Conservation (phyloP, 805 yeast genomes). For the Pichia pseudocactophila region DNA sequence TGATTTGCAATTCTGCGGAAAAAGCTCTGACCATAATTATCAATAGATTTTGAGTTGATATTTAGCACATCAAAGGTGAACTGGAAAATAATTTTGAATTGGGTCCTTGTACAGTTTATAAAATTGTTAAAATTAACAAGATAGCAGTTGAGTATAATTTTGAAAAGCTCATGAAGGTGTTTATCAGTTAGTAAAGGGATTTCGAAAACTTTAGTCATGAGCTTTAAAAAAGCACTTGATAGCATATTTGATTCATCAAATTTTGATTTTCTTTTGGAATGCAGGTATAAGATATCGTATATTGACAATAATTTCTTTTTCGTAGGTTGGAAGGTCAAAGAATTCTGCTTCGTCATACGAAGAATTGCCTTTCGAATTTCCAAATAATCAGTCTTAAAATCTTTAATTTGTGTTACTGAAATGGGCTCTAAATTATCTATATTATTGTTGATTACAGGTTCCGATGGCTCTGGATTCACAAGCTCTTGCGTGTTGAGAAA, state of each 20-base stretch:
- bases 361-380: background rate
- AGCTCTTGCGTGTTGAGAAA: too few relatives aligned
- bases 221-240: conserved; percentile 2
- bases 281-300: background rate
- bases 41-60: conserved; percentile 1
- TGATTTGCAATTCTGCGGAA: conserved; percentile 4
- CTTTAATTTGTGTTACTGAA: background rate
- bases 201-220: conserved; percentile 1
- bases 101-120: conserved; percentile 3
- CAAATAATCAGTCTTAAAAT: background rate
- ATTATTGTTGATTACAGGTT: too few relatives aligned
- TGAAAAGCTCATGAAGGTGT: conserved; percentile 8
- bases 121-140: conserved; percentile 10
- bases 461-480: too few relatives aligned
- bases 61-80: conserved; percentile 10
- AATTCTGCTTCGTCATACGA: background rate
- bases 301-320: background rate
- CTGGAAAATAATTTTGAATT: conserved; percentile 3
- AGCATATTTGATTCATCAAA: background rate
- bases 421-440: too few relatives aligned
- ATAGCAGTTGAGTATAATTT: conserved; percentile 10
- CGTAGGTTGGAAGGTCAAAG: background rate
- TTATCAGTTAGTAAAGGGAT: conserved; percentile 1
- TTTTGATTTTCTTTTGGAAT: background rate
- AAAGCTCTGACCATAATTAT: conserved; percentile 1